Base-by-base conservation (phyloP, 768 basidiomycete species). In the Rhodosporidiobolus odoratus region DNA sequence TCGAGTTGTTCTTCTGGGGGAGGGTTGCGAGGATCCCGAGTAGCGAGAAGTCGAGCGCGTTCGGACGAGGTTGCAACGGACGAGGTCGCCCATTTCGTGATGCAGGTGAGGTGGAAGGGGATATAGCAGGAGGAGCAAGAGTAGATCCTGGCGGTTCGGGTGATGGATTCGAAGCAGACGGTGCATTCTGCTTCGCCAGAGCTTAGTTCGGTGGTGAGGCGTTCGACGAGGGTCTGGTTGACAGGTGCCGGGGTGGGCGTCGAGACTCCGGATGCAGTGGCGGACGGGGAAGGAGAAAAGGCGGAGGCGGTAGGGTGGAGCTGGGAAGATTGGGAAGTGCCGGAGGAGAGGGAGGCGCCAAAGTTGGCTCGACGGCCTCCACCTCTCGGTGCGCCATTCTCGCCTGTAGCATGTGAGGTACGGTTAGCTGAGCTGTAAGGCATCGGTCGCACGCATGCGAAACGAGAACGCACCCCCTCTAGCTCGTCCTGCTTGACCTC, bases 51-150 rank as follows among this genome's bases (percentile, higher is more conserved):
- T 16, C 10, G 25, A 19, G 69, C 68, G 38, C 73, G 71, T 45
- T 75, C 68, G 62, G 62, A 2, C 3, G 65, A 43, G 5, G 64
- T 15, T 9, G 65, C 45, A 66, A 77, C 75, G 61, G 88, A 90
- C 80, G 90, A 90, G 37, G 83, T 80, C 0, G 92, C 92, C 95
- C 95, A 98, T 1, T 89, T 84, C 13, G 85, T 83, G 74, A 97
- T 89, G 76, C 95, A 97, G 75, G 87, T 88, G n/a, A 95, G 82
- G 80, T 98, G 95, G 76, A 96, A 93, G 0, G 90, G 87, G 17
- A 86, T 90, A 87, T 90, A 95, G 76, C 95, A 98, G 56, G 71
- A 76, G 15, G 88, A 87, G 79, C 95, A 97, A 0, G 90, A 92
- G 90, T 92, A 94, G 1, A 88, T 91, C 6, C 86, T 84, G 65